Evolutionary conservation across 1,139 yeast genomes (phyloP), one percentile per base, ranked within the genome.

Genomic region (Citeromyces hawaiiensis): DNA sequence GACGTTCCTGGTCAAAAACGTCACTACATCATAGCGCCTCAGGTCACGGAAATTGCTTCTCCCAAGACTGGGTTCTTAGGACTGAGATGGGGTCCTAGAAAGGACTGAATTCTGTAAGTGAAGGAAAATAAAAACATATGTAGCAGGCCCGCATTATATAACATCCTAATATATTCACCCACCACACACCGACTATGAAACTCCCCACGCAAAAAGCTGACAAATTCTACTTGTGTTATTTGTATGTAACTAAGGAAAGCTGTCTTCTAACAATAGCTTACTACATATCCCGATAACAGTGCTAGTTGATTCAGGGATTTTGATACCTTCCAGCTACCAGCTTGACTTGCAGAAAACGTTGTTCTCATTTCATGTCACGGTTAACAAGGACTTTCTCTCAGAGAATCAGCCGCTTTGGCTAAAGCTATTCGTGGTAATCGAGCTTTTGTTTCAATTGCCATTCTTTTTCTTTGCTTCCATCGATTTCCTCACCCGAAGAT

Each of bases 1-100:
- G 96, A 85, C 52, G 79, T 83, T 11, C 79, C 83, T 2, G 86
- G 83, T 7, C 67, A 71, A 40, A 70, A 72, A 46, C 70, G 91
- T 47, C 68, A 76, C 45, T 86, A 80, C 54, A 59, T 87, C 19
- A 70, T 86, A 43, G 86, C 82, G 42, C 65, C 45, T 63, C 53
- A 38, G 15, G 17, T 36, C 7, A 19, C 33, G 2, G n/a, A 29
- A 15, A 36, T 46, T 15, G 36, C 11, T 9, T 11, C 44, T 10
- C 45, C 45, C 14, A 63, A 62, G 16, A 55, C 64, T 5, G 88
- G 91, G 1, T 82, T 83, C 53, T 65, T 83, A 47, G 94, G 94
- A 13, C 75, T 83, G 37, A 80, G 76, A 50, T 85, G 94, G 94
- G 94, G 94, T 1, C 81, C 86, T 17, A 79, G 73, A 56, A 72